Evolutionary conservation across 495 filamentous ascomycete species (phyloP).

Genomic region (Letharia lupina): DNA sequence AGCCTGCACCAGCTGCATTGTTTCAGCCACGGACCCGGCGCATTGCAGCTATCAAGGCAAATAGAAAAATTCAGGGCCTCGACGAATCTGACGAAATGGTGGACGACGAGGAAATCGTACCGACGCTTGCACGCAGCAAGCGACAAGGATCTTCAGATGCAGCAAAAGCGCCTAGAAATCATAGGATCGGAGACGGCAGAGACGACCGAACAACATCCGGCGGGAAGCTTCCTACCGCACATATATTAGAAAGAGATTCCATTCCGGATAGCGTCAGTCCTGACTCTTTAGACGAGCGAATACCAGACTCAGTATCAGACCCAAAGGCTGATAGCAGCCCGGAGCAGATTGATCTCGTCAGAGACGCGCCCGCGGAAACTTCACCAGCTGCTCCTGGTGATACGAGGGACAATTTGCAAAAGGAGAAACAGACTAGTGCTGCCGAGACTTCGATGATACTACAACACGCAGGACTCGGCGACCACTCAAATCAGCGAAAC

Average conservation of each 20-base stretch:
- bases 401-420: not conserved
- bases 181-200: not conserved
- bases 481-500: not conserved
- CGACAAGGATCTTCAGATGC: not conserved
- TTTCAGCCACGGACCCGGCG: slow-evolving; percentile 10
- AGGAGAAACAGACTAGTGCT: not conserved
- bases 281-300: not conserved
- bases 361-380: not conserved
- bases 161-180: not conserved
- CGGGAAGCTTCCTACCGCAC: not conserved
- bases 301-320: not conserved
- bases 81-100: slow-evolving; percentile 13
- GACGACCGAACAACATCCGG: not conserved
- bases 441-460: not conserved
- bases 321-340: not conserved
- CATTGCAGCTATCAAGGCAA: slow-evolving; percentile 26
- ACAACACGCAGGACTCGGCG: not conserved
- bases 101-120: not conserved
- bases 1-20: not conserved
- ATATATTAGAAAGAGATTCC: not conserved
- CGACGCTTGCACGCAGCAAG: not conserved
- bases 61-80: slow-evolving; percentile 18
- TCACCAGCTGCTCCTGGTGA: not conserved
- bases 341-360: not conserved
- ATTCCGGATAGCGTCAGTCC: not conserved